A percentile compares a stretch with the other conserved stretches of the same genome.
These are phyloP conservation scores for Haematococcus lacustris DNA, from an alignment of 139 green algal species.

Conservation along the genomic window DNA sequence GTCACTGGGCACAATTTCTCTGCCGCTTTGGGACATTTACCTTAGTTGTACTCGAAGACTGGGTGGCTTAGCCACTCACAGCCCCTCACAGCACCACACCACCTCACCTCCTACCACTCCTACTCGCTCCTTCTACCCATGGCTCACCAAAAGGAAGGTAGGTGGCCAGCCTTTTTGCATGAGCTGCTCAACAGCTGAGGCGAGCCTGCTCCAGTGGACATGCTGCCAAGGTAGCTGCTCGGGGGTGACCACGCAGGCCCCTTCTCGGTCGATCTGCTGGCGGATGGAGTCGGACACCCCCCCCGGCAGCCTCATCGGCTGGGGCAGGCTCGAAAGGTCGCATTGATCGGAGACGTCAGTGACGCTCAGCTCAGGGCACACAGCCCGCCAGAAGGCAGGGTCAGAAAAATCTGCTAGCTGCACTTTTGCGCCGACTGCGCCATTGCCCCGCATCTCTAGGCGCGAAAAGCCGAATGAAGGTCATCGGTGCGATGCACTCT, in stretches of 20 bases:
- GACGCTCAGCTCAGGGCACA: constrained; percentile 27
- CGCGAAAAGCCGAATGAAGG: too few species aligned
- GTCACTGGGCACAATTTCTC: not conserved
- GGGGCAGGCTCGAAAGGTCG: too few species aligned
- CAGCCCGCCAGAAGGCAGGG: constrained; percentile 15
- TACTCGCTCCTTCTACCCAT: not conserved
- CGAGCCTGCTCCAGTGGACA: not conserved
- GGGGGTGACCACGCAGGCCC: constrained; percentile 9
- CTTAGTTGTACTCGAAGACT: too few species aligned
- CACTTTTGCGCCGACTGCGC: too few species aligned
- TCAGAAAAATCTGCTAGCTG: constrained; percentile 7
- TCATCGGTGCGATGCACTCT: too few species aligned
- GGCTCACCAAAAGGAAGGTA: not conserved
- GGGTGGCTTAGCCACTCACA: too few species aligned
- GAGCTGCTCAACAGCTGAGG: not conserved
- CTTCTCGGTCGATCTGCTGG: constrained; percentile 20
- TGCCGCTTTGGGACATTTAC: not conserved
- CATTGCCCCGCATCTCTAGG: too few species aligned
- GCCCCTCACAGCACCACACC: too few species aligned
- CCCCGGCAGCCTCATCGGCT: too few species aligned
- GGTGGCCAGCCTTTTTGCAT: not conserved
- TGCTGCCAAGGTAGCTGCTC: not conserved
- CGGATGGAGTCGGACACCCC: too few species aligned
- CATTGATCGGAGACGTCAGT: not conserved
- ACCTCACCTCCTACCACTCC: not conserved